These are phyloP conservation scores for Teratosphaeria gauchensis DNA, from an alignment of 2,329 filamentous ascomycete species.

Conservation along the genomic window DNA sequence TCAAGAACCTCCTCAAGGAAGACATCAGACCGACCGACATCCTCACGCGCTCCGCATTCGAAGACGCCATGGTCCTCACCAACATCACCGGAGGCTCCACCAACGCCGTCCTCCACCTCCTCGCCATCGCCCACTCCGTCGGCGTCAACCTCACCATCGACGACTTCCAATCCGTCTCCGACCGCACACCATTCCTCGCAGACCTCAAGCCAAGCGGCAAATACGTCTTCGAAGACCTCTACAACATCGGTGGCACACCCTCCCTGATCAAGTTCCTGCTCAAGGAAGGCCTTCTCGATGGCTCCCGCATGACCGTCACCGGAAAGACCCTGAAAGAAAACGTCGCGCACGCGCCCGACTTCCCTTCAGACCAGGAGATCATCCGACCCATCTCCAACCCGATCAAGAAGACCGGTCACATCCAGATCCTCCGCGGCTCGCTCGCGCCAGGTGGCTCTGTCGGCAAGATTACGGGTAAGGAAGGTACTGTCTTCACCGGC, in stretches of 20 bases:
- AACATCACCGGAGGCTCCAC: slow-evolving; percentile 43
- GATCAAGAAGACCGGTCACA: slow-evolving; percentile 61
- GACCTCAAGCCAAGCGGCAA: slow-evolving; percentile 45
- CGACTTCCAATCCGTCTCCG: slow-evolving; percentile 42
- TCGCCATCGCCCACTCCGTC: slow-evolving; percentile 42
- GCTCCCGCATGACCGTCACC: slow-evolving; percentile 40
- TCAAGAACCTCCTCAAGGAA: slow-evolving; percentile 42
- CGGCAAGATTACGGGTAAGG: slow-evolving; percentile 69
- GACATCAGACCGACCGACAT: slow-evolving; percentile 42
- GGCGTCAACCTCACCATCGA: slow-evolving; percentile 40
- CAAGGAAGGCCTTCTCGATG: slow-evolving; percentile 40
- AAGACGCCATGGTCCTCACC: slow-evolving; percentile 43
- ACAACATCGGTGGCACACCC: slow-evolving; percentile 42
- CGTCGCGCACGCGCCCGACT: slow-evolving; percentile 47
- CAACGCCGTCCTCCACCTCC: slow-evolving; percentile 42
- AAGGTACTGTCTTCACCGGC: slow-evolving; percentile 57
- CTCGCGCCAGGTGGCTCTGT: slow-evolving; percentile 62
- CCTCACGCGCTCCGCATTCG: slow-evolving; percentile 39
- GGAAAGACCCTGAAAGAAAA: slow-evolving; percentile 43
- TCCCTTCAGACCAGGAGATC: slow-evolving; percentile 60
- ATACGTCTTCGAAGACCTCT: slow-evolving; percentile 52
- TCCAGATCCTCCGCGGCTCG: slow-evolving; percentile 61
- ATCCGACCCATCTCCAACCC: slow-evolving; percentile 59
- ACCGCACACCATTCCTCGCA: slow-evolving; percentile 42
- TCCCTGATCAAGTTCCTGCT: slow-evolving; percentile 42